A percentile compares a stretch with the other conserved stretches of the same genome.
phyloP scores from a whole-genome alignment of 257 asterid species.

The Lycium ferocissimum region DNA sequence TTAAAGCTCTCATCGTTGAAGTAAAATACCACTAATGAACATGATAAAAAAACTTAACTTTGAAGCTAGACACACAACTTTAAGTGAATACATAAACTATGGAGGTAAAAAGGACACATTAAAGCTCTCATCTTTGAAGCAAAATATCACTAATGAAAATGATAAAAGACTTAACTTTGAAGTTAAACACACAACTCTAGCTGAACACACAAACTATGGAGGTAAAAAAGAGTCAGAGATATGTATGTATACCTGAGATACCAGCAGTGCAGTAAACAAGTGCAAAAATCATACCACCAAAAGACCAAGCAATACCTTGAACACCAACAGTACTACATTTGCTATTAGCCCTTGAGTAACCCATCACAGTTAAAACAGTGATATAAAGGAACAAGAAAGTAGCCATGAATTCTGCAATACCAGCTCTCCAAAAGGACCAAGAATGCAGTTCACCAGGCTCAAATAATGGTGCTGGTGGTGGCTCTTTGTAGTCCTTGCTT shows the following conservation, averaged over 20 bases:
- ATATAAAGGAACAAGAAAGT: constrained; percentile 79
- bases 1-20: background rate
- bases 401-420: constrained; percentile 80
- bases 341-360: constrained; percentile 51
- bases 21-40: background rate
- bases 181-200: background rate
- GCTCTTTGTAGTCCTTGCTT: constrained; percentile 79
- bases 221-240: background rate
- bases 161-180: background rate
- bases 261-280: constrained; percentile 91
- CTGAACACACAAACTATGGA: background rate
- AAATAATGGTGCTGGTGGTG: constrained; percentile 76
- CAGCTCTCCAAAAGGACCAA: constrained; percentile 91
- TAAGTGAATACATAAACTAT: background rate
- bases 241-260: constrained; percentile 53
- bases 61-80: background rate
- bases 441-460: constrained; percentile 76
- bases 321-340: constrained; percentile 75
- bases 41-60: background rate
- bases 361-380: constrained; percentile 76
- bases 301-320: constrained; percentile 87
- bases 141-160: background rate
- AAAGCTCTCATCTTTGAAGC: background rate
- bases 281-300: constrained; percentile 91
- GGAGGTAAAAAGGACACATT: background rate